Base-by-base conservation (phyloP, 1,284 basidiomycete species). In the Cerioporus squamosus region DNA sequence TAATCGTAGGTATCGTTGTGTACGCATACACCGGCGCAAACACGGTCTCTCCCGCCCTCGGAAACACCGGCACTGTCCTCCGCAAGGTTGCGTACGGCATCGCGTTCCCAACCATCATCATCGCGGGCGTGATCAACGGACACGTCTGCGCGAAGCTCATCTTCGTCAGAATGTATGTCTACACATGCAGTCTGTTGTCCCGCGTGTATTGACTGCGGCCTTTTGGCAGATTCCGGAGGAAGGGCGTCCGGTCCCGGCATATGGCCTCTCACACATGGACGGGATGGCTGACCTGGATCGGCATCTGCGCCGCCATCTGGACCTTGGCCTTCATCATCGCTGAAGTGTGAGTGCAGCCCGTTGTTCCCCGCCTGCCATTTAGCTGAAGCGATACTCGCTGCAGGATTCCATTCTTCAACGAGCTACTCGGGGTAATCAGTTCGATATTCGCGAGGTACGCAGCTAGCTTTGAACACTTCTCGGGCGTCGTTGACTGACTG, bases 361-460 rank as follows among this genome's bases (percentile, higher is more conserved):
- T 55, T 29, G 22, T 9, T 3, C 31, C 4, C n/a, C n/a, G n/a
- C n/a, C 9, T 40, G 4, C 33, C 53, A 5, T 31, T 29, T 9
- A 9, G 12, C 38, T 42, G 40, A 42, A 7, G 40, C 14, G n/a
- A 3, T 20, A 31, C 1, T 38, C 15, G 22, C 15, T 22, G 5
- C 51, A 72, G 71, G 1, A 72, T 73, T 48, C 72, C 72, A 20
- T 73, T 73, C 65, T 73, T 73, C 68, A 73, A 73, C 59, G 72
- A 70, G 46, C 62, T 73, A 12, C 65, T 73, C 26, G 69, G 71
- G 4, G 71, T 73, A 12, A 72, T 73, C 55, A 67, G 65, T 47
- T 39, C 72, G 10, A 40, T 73, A 17, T 73, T 73, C 52, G 70
- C 70, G n/a, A 68, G 67, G 66, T 68, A 43, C 22, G 66, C 38